These are phyloP conservation scores for Bassia scoparia DNA, from an alignment of 148 eudicot genomes.

Conservation along the genomic window DNA sequence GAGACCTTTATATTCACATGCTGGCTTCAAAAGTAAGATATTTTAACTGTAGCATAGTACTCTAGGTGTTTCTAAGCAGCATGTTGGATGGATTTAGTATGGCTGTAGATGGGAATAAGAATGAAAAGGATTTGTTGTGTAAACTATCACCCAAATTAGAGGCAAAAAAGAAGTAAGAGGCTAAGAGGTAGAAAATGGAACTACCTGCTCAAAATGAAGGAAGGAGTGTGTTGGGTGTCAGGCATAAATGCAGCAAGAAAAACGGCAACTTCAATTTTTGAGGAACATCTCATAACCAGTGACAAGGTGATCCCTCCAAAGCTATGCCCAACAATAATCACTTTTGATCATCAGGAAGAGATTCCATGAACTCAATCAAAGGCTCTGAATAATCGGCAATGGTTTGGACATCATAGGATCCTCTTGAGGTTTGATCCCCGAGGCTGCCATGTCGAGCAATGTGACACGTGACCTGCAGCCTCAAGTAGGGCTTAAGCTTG, in stretches of 20 bases:
- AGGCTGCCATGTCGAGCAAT: constrained; percentile 32
- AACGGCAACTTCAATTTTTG: constrained; percentile 29
- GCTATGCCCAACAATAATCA: constrained; percentile 41
- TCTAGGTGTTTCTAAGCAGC: too few relatives aligned
- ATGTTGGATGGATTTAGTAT: too few relatives aligned
- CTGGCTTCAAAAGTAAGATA: too few relatives aligned
- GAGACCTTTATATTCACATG: too few relatives aligned
- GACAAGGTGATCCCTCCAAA: constrained; percentile 32
- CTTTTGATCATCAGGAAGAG: constrained; percentile 27
- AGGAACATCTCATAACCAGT: constrained; percentile 25
- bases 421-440: constrained; percentile 25
- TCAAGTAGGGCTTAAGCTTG: constrained; percentile 33
- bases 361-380: constrained; percentile 15
- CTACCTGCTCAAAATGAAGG: constrained; percentile 13
- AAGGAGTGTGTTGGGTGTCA: constrained; percentile 24
- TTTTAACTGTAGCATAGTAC: too few relatives aligned
- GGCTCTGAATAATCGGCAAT: constrained; percentile 33
- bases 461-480: constrained; percentile 32
- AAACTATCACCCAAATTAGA: too few relatives aligned
- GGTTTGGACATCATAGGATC: constrained; percentile 15
- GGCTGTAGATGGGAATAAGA: too few relatives aligned
- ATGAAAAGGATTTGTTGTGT: too few relatives aligned
- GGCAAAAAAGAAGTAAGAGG: too few relatives aligned
- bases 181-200: too few relatives aligned
- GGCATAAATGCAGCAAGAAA: constrained; percentile 37